Base-by-base conservation (phyloP, 1,284 basidiomycete genomes). In the Vanrija humicola region DNA sequence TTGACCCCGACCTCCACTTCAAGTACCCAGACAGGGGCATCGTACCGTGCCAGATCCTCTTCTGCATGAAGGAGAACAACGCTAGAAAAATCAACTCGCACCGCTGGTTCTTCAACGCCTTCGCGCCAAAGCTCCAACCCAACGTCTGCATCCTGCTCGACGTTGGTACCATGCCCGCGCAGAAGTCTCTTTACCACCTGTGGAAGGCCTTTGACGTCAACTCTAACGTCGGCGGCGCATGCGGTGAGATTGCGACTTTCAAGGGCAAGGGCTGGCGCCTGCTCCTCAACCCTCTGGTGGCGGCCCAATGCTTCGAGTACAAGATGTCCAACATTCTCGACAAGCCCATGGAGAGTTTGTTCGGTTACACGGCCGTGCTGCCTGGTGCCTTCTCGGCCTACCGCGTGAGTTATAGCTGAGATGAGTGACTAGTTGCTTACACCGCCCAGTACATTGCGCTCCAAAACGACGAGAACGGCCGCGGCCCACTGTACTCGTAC, bases 381-480 rank as follows among this genome's bases (percentile, higher is more conserved):
- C 93, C 93, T 25, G 93, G 93, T 43, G 94, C 94, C 8, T 97
- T 97, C 77, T 96, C 92, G 0, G 92, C 92, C 0, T 95, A 95
- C 57, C 58, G 76, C 28, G 75, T 76, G 45, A 64, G 70, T 58
- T 19, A 9, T 7, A 4, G 23, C 64, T 2, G n/a, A 9, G 19
- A 6, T 10, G 4, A 7, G 6, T 45, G 21, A 45, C 6, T 2
- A 43, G 59, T 38, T 47, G 80, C 25, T 25, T 40, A 16, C 29
- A 14, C 14, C 10, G 10, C 3, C 2, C 46, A 75, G 70, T 74
- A 69, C 67, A 73, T 74, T 19, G 80, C 80, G 4, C 75, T 82
- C 52, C 79, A 92, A 74, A 98, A 99, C 67, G 84, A 95, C 73
- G 84, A 86, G 55, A 80, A 83, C 39, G 94, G 93, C 0, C 79